Base-by-base conservation (phyloP, 208 protist species). In the Angomonas deanei region DNA sequence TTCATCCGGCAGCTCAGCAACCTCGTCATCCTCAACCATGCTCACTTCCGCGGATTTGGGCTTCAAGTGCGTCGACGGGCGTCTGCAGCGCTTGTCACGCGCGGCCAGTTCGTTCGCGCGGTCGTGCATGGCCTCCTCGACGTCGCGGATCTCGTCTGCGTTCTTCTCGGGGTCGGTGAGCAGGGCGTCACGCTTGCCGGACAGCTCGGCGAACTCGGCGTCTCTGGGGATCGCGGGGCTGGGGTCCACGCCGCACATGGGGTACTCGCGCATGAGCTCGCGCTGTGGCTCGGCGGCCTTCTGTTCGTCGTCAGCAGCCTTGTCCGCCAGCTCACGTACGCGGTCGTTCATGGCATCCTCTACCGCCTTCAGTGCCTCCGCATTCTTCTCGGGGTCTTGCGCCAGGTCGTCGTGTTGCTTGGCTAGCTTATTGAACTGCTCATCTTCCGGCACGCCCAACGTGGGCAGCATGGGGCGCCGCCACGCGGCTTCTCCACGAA, bases 191-290 rank as follows among this genome's bases (percentile, higher is more conserved):
- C 68, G 63, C 30, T 62, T 23, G 21, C 53, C 64, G 13, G 62
- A 53, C 39, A 83, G 58, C 10, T 38, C 32, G 28, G 78, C 62
- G 53, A 87, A 81, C 32, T 38, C 62, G 19, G 72, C 71, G 62
- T 87, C 76, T 55, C 61, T 61, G 34, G 34, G 63, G 4, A 84
- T 68, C 15, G 66, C 77, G 62, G 74, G 66, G 23, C 71, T 80
- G 19, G 79, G 50, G 49, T 81, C 79, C 8, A 70, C 52, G 19
- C 72, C 60, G 60, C 74, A 82, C 72, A 80, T 82, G 19, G 75
- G 75, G 62, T 82, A 86, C 54, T 34, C 30, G 21, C 48, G 50
- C 38, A 66, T 42, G 36, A 77, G 39, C 6, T 30, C 55, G 10
- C 21, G 27, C 27, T 71, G 72, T 23, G 71, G 54, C n/a, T 33